Conservation (phyloP, 805 yeast species). For the Brettanomyces naardenensis region DNA sequence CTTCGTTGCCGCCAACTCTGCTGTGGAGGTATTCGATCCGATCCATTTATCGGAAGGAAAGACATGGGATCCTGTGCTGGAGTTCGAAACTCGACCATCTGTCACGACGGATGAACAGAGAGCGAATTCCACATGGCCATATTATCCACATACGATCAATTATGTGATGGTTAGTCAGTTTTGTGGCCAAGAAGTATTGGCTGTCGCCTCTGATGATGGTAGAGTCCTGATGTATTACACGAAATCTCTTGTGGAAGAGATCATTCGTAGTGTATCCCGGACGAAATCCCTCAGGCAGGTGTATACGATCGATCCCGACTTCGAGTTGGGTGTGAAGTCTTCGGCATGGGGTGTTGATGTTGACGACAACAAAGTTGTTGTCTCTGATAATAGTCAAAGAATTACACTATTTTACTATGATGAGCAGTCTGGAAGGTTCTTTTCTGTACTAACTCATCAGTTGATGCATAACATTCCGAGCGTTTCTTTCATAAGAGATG, state of each 20-base stretch:
- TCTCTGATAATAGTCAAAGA: conserved; percentile 47
- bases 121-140: conserved; percentile 35
- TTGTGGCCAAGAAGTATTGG: conserved; percentile 34
- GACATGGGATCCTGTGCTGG: conserved; percentile 12
- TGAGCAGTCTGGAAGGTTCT: conserved; percentile 7
- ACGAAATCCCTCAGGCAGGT: neutral
- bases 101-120: conserved; percentile 34
- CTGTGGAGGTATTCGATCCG: conserved; percentile 3
- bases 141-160: conserved; percentile 50
- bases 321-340: conserved; percentile 28
- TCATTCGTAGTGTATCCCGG: neutral
- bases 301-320: conserved; percentile 14
- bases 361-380: conserved; percentile 31
- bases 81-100: conserved; percentile 35
- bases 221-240: conserved; percentile 31
- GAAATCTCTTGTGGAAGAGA: conserved; percentile 20
- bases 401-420: conserved; percentile 33
- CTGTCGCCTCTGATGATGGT: conserved; percentile 51
- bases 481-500: conserved; percentile 29
- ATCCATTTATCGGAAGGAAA: conserved; percentile 14
- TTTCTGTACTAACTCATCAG: conserved; percentile 28
- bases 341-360: conserved; percentile 63
- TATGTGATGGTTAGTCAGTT: conserved; percentile 33
- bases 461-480: conserved; percentile 52
- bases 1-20: conserved; percentile 1